Base-by-base conservation (phyloP, 169 alveolate species). In the Theileria sp. region DNA sequence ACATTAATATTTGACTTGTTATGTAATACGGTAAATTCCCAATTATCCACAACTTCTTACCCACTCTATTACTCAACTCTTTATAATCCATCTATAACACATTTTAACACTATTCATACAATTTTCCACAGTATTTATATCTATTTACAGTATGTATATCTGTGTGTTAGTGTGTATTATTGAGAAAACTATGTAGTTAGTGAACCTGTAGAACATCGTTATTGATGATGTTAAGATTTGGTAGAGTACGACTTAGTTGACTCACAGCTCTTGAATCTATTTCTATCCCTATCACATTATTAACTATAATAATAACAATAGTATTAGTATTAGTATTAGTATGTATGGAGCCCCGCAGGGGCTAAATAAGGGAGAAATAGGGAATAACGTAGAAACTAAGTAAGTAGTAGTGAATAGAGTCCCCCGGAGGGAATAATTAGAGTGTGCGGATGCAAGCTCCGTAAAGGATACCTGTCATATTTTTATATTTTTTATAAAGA, bases 11-110 rank as follows among this genome's bases (percentile, higher is more conserved):
- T 80, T 93, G 96, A 28, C 94, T 87, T 23, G 96, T 93, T 70
- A 93, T 88, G 80, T 93, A 93, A 70, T 87, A 93, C 34, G 96
- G 96, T 23, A 93, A 81, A 64, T 93, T 93, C 0, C 96, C 96
- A 15, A 91, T 87, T 26, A 93, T 80, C 58, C 94, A 88, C 61
- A 93, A 80, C 19, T 87, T 87, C 26, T 80, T 64, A 1, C 69
- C 89, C 54, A 85, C 87, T 72, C 64, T 87, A 38, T 74, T 61
- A 36, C 92, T 87, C 38, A 93, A 65, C 0, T 77, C 88, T 15
- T 81, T 88, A 86, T 91, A 93, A 74, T 91, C 87, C n/a, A 92
- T 90, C 76, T 68, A 36, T 7, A n/a, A 15, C 25, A n/a, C n/a
- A n/a, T n/a, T n/a, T n/a, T n/a, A n/a, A n/a, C n/a, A n/a, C n/a